Conservation (phyloP, 129 eudicot species). For the Artemisia annua region DNA sequence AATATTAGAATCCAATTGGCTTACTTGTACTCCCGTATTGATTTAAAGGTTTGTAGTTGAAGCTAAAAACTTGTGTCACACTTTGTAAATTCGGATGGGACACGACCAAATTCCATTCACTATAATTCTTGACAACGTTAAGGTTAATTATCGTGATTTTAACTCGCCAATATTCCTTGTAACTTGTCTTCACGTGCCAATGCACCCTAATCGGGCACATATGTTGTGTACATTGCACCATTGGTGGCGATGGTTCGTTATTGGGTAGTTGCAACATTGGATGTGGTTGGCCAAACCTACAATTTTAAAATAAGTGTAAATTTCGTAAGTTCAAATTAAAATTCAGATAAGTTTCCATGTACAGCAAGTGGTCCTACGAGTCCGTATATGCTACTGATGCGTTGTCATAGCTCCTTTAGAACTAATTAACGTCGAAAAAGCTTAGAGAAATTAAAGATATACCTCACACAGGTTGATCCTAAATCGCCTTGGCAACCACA, state of each 20-base stretch:
- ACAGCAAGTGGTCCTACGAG: too few species aligned
- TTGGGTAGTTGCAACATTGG: conserved; percentile 44
- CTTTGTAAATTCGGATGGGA: conserved; percentile 68
- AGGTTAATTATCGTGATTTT: conserved; percentile 66
- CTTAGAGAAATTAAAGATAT: conserved; percentile 7
- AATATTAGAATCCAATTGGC: conserved; percentile 15
- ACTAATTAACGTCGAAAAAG: too few species aligned
- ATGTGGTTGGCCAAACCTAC: conserved; percentile 48
- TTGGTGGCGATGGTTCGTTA: conserved; percentile 37
- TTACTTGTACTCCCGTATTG: conserved; percentile 53
- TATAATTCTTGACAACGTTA: conserved; percentile 50
- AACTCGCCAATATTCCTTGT: conserved; percentile 79
- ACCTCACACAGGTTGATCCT: conserved; percentile 57
- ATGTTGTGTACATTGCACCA: conserved; percentile 57
- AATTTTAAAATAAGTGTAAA: neutral
- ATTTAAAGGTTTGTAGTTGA: conserved; percentile 74
- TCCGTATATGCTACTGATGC: too few species aligned
- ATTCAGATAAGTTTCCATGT: too few species aligned
- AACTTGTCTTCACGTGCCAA: conserved; percentile 81
- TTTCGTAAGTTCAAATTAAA: neutral
- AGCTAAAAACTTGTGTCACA: conserved; percentile 67
- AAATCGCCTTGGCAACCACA: conserved; percentile 65
- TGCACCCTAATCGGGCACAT: conserved; percentile 80
- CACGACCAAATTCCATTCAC: conserved; percentile 65
- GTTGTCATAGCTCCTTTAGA: too few species aligned